Evolutionary conservation across 306 rosid species (phyloP).

Genomic region (Styphnolobium japonicum): DNA sequence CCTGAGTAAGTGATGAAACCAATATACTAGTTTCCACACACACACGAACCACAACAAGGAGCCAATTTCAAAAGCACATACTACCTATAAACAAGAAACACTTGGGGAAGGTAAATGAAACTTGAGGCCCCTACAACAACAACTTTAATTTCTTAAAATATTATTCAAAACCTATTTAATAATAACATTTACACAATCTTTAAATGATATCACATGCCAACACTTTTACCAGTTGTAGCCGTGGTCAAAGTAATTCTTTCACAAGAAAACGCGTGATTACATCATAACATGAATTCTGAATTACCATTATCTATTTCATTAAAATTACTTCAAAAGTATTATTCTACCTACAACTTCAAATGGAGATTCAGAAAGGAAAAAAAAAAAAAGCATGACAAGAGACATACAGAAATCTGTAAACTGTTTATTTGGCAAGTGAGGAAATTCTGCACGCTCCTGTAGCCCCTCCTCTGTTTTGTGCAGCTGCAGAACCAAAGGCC

Average conservation of each 20-base stretch:
- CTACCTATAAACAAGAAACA: not conserved
- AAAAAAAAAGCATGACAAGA: not conserved
- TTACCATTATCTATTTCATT: too few relatives aligned
- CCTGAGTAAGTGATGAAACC: too few relatives aligned
- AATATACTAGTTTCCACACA: too few relatives aligned
- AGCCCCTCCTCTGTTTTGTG: conserved; percentile 52
- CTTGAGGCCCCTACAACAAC: not conserved
- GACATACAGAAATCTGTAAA: conserved; percentile 70
- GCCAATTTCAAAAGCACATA: not conserved
- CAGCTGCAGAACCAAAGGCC: conserved; percentile 90
- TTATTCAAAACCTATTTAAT: not conserved
- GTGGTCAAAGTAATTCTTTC: too few relatives aligned
- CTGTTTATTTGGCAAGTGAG: conserved; percentile 63
- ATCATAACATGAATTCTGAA: too few relatives aligned
- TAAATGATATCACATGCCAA: not conserved
- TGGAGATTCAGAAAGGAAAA: not conserved
- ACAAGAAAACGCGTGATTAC: too few relatives aligned
- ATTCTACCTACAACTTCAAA: too few relatives aligned
- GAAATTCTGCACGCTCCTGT: conserved; percentile 78
- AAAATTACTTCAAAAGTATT: too few relatives aligned
- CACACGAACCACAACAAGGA: not conserved
- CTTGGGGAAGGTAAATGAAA: not conserved
- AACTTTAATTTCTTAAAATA: not conserved
- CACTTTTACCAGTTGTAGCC: too few relatives aligned
- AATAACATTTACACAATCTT: not conserved